phyloP scores from a whole-genome alignment of 2,329 filamentous ascomycete genomes.

The Claviceps lovelessii region DNA sequence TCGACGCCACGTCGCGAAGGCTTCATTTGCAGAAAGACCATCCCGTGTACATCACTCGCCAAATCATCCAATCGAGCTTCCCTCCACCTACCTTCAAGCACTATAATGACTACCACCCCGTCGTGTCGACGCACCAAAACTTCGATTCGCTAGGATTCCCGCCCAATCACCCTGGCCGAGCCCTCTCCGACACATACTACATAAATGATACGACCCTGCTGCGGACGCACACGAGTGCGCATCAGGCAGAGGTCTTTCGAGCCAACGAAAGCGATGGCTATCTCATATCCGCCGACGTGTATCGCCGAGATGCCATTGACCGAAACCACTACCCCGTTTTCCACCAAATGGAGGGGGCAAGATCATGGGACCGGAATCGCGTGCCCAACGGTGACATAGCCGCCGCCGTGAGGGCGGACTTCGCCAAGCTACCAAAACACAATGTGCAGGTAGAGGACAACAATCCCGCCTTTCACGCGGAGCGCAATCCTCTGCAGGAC shows the following conservation, averaged over 20 bases:
- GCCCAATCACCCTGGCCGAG: constrained; percentile 72
- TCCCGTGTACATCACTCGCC: constrained; percentile 76
- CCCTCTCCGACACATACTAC: constrained; percentile 88
- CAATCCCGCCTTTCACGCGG: constrained; percentile 60
- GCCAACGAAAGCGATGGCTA: constrained; percentile 62
- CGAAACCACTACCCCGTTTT: constrained; percentile 92
- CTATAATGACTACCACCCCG: constrained; percentile 66
- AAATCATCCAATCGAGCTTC: constrained; percentile 85
- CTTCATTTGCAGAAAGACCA: constrained; percentile 89
- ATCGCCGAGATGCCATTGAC: constrained; percentile 88
- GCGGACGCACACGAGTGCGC: constrained; percentile 86
- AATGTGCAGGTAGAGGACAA: constrained; percentile 67
- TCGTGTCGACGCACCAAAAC: constrained; percentile 75
- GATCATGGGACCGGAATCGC: constrained; percentile 65
- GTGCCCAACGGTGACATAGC: constrained; percentile 45
- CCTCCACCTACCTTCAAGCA: constrained; percentile 56
- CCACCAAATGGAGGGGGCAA: constrained; percentile 95
- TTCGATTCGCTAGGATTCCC: constrained; percentile 96
- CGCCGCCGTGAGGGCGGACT: constrained; percentile 52
- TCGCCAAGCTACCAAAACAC: constrained; percentile 59
- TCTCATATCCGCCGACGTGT: constrained; percentile 87
- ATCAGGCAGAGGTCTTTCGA: constrained; percentile 72
- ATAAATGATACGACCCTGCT: constrained; percentile 72
- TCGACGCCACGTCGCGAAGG: constrained; percentile 56
- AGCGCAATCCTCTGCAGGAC: constrained; percentile 70